These are phyloP conservation scores for Bidens hawaiensis DNA, from an alignment of 140 eudicot genomes.

Conservation along the genomic window DNA sequence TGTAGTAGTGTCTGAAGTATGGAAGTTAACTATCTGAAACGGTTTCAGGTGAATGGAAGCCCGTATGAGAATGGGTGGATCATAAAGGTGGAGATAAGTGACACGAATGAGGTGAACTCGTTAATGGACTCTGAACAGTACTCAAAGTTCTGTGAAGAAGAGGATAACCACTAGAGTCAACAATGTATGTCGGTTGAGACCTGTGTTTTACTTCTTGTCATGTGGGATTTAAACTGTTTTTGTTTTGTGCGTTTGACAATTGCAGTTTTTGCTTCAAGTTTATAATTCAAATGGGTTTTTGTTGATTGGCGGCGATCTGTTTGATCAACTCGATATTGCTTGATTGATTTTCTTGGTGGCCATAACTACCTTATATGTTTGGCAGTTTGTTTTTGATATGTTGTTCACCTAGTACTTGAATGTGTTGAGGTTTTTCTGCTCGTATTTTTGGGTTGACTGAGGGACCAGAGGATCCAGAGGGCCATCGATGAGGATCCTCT, in stretches of 20 bases:
- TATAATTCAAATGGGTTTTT: neutral
- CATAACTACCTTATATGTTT: too few species aligned
- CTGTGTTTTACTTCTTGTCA: constrained; percentile 15
- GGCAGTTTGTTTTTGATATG: neutral
- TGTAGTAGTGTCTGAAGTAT: too few species aligned
- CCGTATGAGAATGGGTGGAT: constrained; percentile 92
- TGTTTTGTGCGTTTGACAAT: constrained; percentile 1
- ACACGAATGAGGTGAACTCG: constrained; percentile 37
- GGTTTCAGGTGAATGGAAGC: constrained; percentile 56
- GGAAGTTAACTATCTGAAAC: too few species aligned
- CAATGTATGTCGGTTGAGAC: neutral
- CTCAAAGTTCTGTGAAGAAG: constrained; percentile 84
- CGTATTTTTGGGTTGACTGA: too few species aligned
- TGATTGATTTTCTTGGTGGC: too few species aligned
- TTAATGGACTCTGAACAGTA: constrained; percentile 73
- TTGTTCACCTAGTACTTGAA: neutral
- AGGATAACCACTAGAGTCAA: constrained; percentile 60
- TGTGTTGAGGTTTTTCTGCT: too few species aligned
- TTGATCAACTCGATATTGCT: neutral
- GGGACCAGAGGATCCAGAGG: too few species aligned
- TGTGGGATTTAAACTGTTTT: constrained; percentile 11
- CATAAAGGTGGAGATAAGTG: constrained; percentile 64
- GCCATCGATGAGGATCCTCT: too few species aligned
- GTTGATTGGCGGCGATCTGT: neutral
- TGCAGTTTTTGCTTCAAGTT: constrained; percentile 9